Evolutionary conservation across 305 asterid genomes (phyloP).

Genomic region (Fraxinus albicans): DNA sequence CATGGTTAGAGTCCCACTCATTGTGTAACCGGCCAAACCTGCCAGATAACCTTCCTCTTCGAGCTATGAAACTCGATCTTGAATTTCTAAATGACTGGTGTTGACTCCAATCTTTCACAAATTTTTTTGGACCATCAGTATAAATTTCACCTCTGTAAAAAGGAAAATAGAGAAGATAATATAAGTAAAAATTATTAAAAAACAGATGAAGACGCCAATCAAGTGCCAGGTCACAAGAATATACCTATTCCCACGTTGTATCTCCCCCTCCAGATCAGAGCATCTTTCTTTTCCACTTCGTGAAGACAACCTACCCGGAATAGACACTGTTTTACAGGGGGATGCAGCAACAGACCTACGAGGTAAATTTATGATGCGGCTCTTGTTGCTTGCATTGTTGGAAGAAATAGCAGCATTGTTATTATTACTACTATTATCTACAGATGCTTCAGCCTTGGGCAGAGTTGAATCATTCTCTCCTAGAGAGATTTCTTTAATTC

Average conservation of each 20-base stretch:
- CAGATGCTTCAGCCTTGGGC: constrained; percentile 43
- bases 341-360: constrained; percentile 45
- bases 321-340: constrained; percentile 46
- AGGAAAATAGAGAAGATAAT: constrained; percentile 16
- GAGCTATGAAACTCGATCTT: constrained; percentile 48
- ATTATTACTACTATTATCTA: constrained; percentile 27
- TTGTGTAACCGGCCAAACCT: constrained; percentile 43
- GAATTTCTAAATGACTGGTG: constrained; percentile 53
- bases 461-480: constrained; percentile 38
- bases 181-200: neutral
- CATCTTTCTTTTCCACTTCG: constrained; percentile 66
- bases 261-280: constrained; percentile 52
- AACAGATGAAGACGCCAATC: constrained; percentile 4
- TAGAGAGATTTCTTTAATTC: constrained; percentile 32
- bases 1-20: constrained; percentile 64
- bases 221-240: constrained; percentile 14
- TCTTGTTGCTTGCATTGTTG: constrained; percentile 42
- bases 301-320: constrained; percentile 44
- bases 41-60: constrained; percentile 64
- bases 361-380: constrained; percentile 75
- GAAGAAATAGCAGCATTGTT: constrained; percentile 43
- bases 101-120: constrained; percentile 45
- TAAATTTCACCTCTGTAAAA: constrained; percentile 58
- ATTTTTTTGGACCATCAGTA: constrained; percentile 52
- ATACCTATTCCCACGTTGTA: constrained; percentile 62